Evolutionary conservation across 2,329 filamentous ascomycete genomes (phyloP).

Genomic region (Dryadomyces quercus-mongolicae): DNA sequence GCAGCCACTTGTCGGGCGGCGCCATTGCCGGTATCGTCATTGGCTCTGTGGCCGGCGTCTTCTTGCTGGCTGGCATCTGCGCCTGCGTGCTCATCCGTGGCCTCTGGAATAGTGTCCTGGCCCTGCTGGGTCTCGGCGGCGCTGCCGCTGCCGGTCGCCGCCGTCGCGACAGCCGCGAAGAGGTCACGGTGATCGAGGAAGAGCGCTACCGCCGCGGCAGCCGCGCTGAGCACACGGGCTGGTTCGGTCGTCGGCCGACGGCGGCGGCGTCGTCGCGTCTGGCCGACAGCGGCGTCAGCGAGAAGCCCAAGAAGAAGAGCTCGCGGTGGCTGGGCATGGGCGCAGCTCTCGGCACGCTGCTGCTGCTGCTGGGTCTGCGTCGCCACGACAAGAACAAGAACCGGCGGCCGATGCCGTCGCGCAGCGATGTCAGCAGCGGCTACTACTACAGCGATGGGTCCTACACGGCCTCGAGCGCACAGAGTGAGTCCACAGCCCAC

Average conservation of each 20-base stretch:
- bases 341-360: constrained; percentile 36
- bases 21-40: constrained; percentile 76
- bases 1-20: constrained; percentile 46
- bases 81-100: constrained; percentile 60
- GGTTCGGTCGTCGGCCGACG: constrained; percentile 35
- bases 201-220: constrained; percentile 44
- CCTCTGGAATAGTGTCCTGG: constrained; percentile 45
- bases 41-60: constrained; percentile 54
- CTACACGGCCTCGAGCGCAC: constrained; percentile 39
- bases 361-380: constrained; percentile 40
- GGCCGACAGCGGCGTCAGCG: constrained; percentile 27
- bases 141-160: constrained; percentile 27
- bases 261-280: constrained; percentile 13
- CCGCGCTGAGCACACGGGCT: constrained; percentile 43
- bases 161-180: constrained; percentile 23
- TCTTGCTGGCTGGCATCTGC: constrained; percentile 57
- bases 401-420: constrained; percentile 22
- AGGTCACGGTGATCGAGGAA: constrained; percentile 38
- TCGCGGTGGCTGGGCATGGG: constrained; percentile 41
- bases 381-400: constrained; percentile 36
- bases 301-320: constrained; percentile 37
- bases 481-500: constrained; percentile 38
- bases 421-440: constrained; percentile 35
- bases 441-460: constrained; percentile 39
- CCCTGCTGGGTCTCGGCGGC: constrained; percentile 48